Evolutionary conservation across 768 basidiomycete species (phyloP).

Genomic region (Termitomyces sp.): DNA sequence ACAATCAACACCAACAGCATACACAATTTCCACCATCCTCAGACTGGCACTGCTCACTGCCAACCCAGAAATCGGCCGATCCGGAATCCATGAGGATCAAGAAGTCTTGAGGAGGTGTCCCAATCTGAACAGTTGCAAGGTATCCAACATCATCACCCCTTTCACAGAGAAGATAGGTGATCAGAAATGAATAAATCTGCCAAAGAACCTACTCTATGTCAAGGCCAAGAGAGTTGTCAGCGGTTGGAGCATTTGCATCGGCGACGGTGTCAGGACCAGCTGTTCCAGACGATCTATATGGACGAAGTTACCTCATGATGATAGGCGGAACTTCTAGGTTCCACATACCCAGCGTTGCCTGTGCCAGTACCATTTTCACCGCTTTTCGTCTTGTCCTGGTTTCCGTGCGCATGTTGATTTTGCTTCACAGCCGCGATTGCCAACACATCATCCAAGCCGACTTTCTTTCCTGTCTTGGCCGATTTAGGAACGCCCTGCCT

Average conservation of each 20-base stretch:
- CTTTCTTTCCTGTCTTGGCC: neutral
- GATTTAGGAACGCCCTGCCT: conserved; percentile 22
- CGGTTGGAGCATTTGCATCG: conserved; percentile 27
- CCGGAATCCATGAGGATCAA: conserved; percentile 66
- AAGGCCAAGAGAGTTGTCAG: conserved; percentile 55
- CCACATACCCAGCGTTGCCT: neutral
- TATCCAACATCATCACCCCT: conserved; percentile 46
- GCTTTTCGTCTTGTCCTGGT: neutral
- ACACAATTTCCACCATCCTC: conserved; percentile 36
- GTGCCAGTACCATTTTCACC: conserved; percentile 2
- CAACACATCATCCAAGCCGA: conserved; percentile 14
- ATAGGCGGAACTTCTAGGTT: neutral
- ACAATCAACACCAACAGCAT: conserved; percentile 11
- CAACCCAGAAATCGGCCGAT: conserved; percentile 66
- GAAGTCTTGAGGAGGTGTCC: conserved; percentile 58
- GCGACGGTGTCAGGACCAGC: conserved; percentile 28
- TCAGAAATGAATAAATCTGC: neutral
- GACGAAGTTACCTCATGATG: neutral
- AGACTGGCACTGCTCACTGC: conserved; percentile 46
- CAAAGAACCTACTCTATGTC: conserved; percentile 54
- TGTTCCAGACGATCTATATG: neutral
- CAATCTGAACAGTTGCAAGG: conserved; percentile 54
- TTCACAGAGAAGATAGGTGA: neutral
- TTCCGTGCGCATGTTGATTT: neutral
- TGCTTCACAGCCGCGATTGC: conserved; percentile 8